Percentiles rank a stretch among this genome's conserved stretches.
These are phyloP conservation scores for Boletus subcaerulescens DNA, from an alignment of 768 basidiomycete genomes.

Conservation along the genomic window DNA sequence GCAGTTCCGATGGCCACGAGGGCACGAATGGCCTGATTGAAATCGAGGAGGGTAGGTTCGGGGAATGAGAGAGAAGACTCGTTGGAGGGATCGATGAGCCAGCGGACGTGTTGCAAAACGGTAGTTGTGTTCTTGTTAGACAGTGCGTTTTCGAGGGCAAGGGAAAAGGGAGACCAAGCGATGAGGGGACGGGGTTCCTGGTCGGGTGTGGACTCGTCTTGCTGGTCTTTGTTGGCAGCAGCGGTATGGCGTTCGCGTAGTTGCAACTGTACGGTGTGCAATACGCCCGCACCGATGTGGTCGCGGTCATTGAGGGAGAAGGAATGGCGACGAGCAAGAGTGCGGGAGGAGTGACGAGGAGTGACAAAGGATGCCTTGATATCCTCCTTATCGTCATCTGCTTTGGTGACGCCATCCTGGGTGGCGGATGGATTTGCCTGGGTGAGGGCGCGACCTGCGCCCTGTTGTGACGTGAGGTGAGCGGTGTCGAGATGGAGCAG, in stretches of 20 bases:
- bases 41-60: conserved; percentile 47
- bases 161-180: conserved; percentile 19
- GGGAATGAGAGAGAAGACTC: conserved; percentile 26
- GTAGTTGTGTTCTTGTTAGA: conserved; percentile 6
- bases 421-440: conserved; percentile 64
- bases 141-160: conserved; percentile 19
- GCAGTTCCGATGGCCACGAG: conserved; percentile 39
- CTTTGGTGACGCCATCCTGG: conserved; percentile 45
- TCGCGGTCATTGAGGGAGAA: conserved; percentile 42
- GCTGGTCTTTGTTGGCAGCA: conserved; percentile 24
- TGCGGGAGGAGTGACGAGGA: conserved; percentile 30
- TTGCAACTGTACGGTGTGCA: conserved; percentile 63
- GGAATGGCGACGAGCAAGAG: conserved; percentile 58
- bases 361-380: conserved; percentile 31
- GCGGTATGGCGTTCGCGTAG: conserved; percentile 57
- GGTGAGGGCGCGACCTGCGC: conserved; percentile 65
- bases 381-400: conserved; percentile 63
- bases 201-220: conserved; percentile 11
- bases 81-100: conserved; percentile 35
- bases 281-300: conserved; percentile 45
- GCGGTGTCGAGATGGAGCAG: not conserved
- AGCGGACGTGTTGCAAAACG: conserved; percentile 15
- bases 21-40: conserved; percentile 56
- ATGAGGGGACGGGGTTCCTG: conserved; percentile 26
- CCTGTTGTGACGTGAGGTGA: conserved; percentile 38